These are phyloP conservation scores for Pythium aristosporum DNA, from an alignment of 352 stramenopile genomes.

Conservation along the genomic window DNA sequence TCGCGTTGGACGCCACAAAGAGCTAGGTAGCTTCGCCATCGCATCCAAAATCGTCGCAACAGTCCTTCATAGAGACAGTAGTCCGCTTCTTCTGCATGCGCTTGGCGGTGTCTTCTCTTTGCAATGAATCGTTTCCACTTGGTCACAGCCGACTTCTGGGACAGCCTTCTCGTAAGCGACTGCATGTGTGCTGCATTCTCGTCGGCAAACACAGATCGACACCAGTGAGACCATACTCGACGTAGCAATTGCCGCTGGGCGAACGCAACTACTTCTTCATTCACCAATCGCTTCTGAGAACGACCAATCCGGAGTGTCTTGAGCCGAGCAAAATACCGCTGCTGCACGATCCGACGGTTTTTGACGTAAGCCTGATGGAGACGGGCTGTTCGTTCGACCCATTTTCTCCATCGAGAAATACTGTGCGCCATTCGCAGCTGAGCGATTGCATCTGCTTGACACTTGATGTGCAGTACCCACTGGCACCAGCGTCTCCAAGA, in stretches of 20 bases:
- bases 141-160: slow-evolving; percentile 3
- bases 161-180: background rate
- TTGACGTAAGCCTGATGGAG: background rate
- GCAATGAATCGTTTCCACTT: slow-evolving; percentile 20
- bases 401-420: slow-evolving; percentile 5
- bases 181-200: background rate
- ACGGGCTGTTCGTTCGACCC: slow-evolving; percentile 1
- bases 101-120: background rate
- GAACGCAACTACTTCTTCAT: background rate
- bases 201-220: background rate
- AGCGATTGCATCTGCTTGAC: background rate
- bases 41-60: slow-evolving; percentile 17
- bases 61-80: slow-evolving; percentile 14
- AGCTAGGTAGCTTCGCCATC: background rate
- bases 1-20: background rate
- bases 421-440: background rate
- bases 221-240: slow-evolving; percentile 3
- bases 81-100: slow-evolving; percentile 14
- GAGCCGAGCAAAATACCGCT: background rate
- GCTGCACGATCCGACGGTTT: background rate
- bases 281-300: background rate
- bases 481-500: slow-evolving; percentile 4
- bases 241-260: background rate
- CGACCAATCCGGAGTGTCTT: background rate
- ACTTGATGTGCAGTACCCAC: background rate